phyloP scores from a whole-genome alignment of 2,329 filamentous ascomycete genomes.

The Zymoseptoria crescenta region DNA sequence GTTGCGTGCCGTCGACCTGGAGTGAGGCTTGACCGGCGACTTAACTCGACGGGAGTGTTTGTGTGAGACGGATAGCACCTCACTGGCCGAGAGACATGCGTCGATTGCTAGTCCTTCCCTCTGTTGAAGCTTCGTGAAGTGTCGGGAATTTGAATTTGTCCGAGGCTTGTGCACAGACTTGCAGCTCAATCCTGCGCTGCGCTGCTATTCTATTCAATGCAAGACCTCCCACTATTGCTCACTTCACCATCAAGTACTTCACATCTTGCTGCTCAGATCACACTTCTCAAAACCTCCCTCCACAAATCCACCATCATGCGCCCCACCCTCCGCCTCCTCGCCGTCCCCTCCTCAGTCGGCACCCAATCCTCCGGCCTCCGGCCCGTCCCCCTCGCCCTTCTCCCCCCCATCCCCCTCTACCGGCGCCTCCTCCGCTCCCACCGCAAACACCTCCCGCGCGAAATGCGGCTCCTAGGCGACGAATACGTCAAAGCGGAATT shows the following conservation, averaged over 20 bases:
- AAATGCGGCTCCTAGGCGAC: conserved; percentile 77
- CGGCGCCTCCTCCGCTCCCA: conserved; percentile 79
- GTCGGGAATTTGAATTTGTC: too few species aligned
- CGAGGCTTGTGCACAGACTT: too few species aligned
- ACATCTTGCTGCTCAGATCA: background rate
- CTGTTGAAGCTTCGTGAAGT: too few species aligned
- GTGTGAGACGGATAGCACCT: too few species aligned
- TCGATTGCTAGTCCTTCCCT: too few species aligned
- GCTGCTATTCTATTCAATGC: background rate
- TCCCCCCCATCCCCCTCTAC: conserved; percentile 85
- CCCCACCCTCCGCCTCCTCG: conserved; percentile 22
- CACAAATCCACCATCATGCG: conserved; percentile 13
- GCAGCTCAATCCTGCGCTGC: background rate
- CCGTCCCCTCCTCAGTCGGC: conserved; percentile 27
- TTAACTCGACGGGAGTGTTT: too few species aligned
- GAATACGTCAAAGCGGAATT: conserved; percentile 93
- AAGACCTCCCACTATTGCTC: too few species aligned
- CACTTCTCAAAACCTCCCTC: background rate
- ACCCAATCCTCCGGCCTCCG: conserved; percentile 21
- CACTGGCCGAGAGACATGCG: too few species aligned
- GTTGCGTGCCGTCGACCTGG: too few species aligned
- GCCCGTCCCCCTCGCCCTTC: conserved; percentile 55
- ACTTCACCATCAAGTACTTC: background rate
- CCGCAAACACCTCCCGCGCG: conserved; percentile 63
- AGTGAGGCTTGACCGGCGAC: too few species aligned